Conservation (phyloP, 2,329 filamentous ascomycete species). For the Talaromyces sp. region DNA sequence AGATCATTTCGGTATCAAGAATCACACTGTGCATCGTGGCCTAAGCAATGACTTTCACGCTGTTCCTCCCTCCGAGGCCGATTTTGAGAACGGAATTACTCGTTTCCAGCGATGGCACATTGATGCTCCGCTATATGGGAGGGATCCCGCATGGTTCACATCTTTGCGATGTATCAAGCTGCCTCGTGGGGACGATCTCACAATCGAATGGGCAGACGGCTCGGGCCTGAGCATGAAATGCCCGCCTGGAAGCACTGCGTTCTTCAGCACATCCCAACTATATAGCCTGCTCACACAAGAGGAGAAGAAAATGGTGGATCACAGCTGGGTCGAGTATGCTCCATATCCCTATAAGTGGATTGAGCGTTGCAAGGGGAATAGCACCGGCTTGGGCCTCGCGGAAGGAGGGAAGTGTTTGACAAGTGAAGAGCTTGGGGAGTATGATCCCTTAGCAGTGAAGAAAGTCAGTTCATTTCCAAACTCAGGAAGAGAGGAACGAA, state of each 20-base stretch:
- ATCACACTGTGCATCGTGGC: conserved; percentile 9
- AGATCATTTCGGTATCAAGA: conserved; percentile 12
- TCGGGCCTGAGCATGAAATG: conserved; percentile 10
- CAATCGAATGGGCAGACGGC: conserved; percentile 43
- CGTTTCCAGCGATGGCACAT: conserved; percentile 49
- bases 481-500: too few relatives aligned
- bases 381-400: conserved; percentile 39
- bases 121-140: conserved; percentile 43
- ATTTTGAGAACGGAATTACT: conserved; percentile 40
- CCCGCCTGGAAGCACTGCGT: conserved; percentile 5
- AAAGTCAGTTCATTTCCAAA: too few relatives aligned
- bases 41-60: conserved; percentile 36
- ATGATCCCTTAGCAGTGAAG: conserved; percentile 7
- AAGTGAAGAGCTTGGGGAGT: conserved; percentile 9
- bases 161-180: conserved; percentile 38
- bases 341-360: conserved; percentile 45
- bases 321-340: conserved; percentile 46
- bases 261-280: conserved; percentile 12
- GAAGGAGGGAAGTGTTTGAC: neutral
- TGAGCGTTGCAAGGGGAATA: conserved; percentile 35
- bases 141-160: conserved; percentile 42
- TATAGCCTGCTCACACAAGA: conserved; percentile 35
- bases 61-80: conserved; percentile 26
- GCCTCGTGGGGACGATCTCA: conserved; percentile 33
- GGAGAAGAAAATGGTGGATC: conserved; percentile 39